Evolutionary conservation across 2,329 filamentous ascomycete genomes (phyloP), one percentile per base, ranked within the genome.

Genomic region (Sclerotinia subarctica): DNA sequence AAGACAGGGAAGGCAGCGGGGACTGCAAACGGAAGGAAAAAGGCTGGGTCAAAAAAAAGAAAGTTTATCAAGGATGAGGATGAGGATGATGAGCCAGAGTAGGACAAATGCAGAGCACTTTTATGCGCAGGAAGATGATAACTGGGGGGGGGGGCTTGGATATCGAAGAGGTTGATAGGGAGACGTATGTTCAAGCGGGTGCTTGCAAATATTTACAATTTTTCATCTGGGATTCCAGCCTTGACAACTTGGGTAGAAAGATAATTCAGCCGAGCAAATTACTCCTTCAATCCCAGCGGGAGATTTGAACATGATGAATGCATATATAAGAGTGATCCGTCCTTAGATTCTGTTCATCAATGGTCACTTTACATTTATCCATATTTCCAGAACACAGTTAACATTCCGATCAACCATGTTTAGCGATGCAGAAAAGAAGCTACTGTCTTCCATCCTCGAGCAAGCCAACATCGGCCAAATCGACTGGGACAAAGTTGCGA

Each of bases 371-470:
- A n/a, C 35, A 54, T 44, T 64, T 15, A 66, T 60, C 42, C 3
- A 29, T 6, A 53, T 24, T 44, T 4, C 6, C 52, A 44, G 19
- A 53, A 44, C 13, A 63, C 8, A 7, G 32, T 21, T 11, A n/a
- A 15, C 35, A 21, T 44, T n/a, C 24, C n/a, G 6, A n/a, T 5
- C 47, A 46, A 60, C 17, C 21, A 60, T 62, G 54, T 32, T 54
- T 47, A 24, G 17, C 35, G 46, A 67, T 17, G n/a, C 65, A 1
- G 54, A 52, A 44, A 49, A 62, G 11, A 52, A 53, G 26, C 24
- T 65, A 26, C 7, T 65, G n/a, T 24, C 42, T 46, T 65, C 63
- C 26, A 65, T 65, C 29, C 19, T 58, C 13, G 38, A 21, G 3
- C 63, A 65, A 35, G 42, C 26, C 29, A 56, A 32, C 52, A 49